Percentiles rank a stretch among this genome's conserved stretches.
Conservation (phyloP, 2,329 filamentous ascomycete genomes). For the Aspergillus phoenicis region DNA sequence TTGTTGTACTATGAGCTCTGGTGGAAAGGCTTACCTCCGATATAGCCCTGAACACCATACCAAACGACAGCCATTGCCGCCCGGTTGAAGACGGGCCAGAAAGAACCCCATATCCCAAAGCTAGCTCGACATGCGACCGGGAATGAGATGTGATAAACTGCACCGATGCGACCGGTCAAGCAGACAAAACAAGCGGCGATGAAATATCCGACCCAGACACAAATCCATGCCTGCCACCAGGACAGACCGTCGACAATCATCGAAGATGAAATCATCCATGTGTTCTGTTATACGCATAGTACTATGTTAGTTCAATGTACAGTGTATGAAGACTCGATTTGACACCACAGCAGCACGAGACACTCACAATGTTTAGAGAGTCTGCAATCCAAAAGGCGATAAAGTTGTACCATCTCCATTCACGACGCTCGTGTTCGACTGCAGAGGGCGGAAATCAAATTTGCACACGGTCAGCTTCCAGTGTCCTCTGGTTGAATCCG, state of each 20-base stretch:
- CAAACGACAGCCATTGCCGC: constrained; percentile 86
- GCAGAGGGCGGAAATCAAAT: constrained; percentile 36
- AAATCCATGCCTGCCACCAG: constrained; percentile 92
- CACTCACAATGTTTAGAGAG: constrained; percentile 72
- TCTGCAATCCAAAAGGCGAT: constrained; percentile 86
- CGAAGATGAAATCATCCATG: constrained; percentile 88
- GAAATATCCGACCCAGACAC: constrained; percentile 82
- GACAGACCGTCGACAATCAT: constrained; percentile 77
- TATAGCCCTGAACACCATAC: constrained; percentile 76
- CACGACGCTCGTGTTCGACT: constrained; percentile 75
- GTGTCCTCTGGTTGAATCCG: constrained; percentile 4
- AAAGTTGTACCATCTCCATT: constrained; percentile 88
- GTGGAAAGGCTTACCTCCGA: constrained; percentile 58
- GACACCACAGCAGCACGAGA: neutral
- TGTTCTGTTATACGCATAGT: constrained; percentile 57
- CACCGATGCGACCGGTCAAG: constrained; percentile 78
- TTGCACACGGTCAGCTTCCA: constrained; percentile 19
- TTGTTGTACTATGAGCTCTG: neutral
- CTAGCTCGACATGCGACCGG: constrained; percentile 76
- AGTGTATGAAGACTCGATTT: constrained; percentile 3
- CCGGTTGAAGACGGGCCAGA: constrained; percentile 88
- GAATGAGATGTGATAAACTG: constrained; percentile 86
- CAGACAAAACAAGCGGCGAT: constrained; percentile 76
- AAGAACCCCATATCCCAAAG: constrained; percentile 84
- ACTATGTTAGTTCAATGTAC: constrained; percentile 1